Conservation (phyloP, 331 rosid genomes). For the Acacia pycnantha region DNA sequence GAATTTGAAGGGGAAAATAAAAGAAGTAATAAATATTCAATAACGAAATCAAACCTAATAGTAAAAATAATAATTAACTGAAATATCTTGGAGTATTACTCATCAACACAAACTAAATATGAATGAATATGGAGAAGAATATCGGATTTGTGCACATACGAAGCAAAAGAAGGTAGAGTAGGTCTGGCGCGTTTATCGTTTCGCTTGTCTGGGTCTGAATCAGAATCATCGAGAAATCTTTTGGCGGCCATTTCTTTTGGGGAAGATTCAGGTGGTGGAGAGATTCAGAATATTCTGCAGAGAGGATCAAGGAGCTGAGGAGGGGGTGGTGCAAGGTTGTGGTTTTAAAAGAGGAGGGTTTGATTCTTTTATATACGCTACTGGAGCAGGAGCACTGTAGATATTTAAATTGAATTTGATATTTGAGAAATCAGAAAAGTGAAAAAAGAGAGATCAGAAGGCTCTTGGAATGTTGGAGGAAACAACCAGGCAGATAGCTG, state of each 20-base stretch:
- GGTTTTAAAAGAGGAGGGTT: neutral
- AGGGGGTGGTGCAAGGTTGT: constrained; percentile 1
- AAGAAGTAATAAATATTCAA: too few relatives aligned
- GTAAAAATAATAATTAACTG: too few relatives aligned
- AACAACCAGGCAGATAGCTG: constrained; percentile 35
- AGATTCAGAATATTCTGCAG: neutral
- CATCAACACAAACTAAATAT: too few relatives aligned
- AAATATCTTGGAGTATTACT: too few relatives aligned
- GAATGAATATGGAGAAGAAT: neutral
- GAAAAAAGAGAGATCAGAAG: constrained; percentile 28
- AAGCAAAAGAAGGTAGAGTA: constrained; percentile 61
- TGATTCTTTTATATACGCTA: neutral
- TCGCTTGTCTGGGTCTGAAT: constrained; percentile 42
- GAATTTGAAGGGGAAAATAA: too few relatives aligned
- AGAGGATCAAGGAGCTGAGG: neutral
- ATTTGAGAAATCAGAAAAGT: neutral
- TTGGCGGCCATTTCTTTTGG: constrained; percentile 56
- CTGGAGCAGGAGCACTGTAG: neutral
- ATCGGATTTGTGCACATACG: constrained; percentile 49
- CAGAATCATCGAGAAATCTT: constrained; percentile 48
- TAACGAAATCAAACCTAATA: too few relatives aligned
- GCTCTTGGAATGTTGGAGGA: constrained; percentile 65
- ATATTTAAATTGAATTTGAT: neutral
- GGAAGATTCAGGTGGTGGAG: neutral
- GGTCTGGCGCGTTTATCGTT: constrained; percentile 51